A percentile compares a stretch with the other conserved stretches of the same genome.
Conservation (phyloP, 345 rosid genomes). For the Citrus cavaleriei region DNA sequence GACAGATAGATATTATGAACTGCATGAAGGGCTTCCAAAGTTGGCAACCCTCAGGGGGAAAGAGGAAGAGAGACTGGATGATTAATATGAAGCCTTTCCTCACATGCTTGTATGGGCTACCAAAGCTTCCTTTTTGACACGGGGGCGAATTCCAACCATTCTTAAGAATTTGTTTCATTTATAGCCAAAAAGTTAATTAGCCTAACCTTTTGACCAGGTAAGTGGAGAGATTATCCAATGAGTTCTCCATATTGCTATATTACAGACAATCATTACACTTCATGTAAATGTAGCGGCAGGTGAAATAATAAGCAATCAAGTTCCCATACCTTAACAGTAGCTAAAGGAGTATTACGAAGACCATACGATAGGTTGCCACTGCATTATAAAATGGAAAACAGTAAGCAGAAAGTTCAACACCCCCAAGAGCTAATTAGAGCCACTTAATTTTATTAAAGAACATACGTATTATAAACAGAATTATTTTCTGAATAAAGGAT, state of each 20-base stretch:
- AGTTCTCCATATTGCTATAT: neutral
- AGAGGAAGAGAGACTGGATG: neutral
- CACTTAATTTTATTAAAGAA: neutral
- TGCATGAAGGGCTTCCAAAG: neutral
- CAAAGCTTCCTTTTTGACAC: neutral
- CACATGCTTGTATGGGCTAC: neutral
- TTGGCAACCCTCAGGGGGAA: neutral
- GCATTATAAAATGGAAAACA: conserved; percentile 27
- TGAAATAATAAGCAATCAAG: conserved; percentile 2
- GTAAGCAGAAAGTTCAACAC: conserved; percentile 7
- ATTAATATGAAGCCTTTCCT: neutral
- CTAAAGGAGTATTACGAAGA: conserved; percentile 77
- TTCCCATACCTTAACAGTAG: conserved; percentile 53
- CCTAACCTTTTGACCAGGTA: neutral
- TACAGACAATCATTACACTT: neutral
- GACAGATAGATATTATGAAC: neutral
- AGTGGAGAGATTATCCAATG: neutral
- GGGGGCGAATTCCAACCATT: neutral
- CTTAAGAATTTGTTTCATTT: neutral
- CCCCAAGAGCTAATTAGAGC: neutral
- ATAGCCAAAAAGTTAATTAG: neutral
- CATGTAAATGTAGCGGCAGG: neutral
- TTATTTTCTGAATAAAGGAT: neutral
- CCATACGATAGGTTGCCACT: conserved; percentile 84
- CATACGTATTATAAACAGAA: neutral